Evolutionary conservation across 2,329 filamentous ascomycete genomes (phyloP).

Genomic region (Fusarium luffae): DNA sequence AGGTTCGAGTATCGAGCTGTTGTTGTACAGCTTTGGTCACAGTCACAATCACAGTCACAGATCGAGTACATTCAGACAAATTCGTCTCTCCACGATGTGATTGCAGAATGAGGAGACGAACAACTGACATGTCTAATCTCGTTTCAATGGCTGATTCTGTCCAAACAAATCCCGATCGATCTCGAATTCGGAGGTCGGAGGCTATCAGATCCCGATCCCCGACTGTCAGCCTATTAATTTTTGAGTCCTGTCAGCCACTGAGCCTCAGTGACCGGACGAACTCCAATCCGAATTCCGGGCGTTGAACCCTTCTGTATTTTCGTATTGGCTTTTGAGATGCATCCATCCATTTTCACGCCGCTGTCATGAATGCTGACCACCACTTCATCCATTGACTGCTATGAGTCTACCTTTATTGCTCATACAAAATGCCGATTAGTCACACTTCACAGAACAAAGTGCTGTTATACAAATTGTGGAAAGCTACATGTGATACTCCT

Average conservation of each 20-base stretch:
- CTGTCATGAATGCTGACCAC: neutral
- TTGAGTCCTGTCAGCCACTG: neutral
- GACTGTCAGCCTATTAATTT: neutral
- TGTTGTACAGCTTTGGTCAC: neutral
- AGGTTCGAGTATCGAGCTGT: slow-evolving; percentile 33
- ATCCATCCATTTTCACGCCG: neutral
- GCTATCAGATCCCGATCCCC: slow-evolving; percentile 12
- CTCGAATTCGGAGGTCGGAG: slow-evolving; percentile 18
- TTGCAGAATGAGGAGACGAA: slow-evolving; percentile 5
- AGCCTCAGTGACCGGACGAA: slow-evolving; percentile 1
- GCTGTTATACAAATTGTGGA: neutral
- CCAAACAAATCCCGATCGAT: neutral
- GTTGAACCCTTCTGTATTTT: slow-evolving; percentile 10
- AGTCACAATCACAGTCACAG: neutral
- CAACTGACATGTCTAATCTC: slow-evolving; percentile 4
- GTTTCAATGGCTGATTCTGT: neutral
- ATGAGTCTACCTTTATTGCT: neutral
- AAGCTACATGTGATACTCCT: neutral
- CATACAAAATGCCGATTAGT: neutral
- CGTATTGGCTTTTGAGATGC: slow-evolving; percentile 1
- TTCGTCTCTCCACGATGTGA: neutral
- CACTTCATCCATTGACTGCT: neutral
- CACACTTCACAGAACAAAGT: neutral
- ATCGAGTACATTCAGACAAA: neutral
- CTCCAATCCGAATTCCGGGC: slow-evolving; percentile 20